These are phyloP conservation scores for Cokeromyces recurvatus DNA, from an alignment of 371 early-diverging fungal genomes.

Conservation along the genomic window DNA sequence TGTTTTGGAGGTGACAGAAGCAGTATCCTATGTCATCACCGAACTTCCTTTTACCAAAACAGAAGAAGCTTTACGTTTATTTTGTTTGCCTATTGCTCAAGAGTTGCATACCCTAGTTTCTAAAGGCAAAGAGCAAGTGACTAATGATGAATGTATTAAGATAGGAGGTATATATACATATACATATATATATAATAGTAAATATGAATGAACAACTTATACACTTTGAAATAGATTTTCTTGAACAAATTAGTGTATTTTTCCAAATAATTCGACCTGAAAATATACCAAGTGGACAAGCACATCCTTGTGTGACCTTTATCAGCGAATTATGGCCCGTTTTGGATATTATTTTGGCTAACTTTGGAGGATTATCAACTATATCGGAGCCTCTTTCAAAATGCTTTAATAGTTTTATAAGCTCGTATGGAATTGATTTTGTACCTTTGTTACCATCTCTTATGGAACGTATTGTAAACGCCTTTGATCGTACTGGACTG, in stretches of 20 bases:
- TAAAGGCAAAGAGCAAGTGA: constrained; percentile 24
- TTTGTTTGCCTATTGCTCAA: constrained; percentile 81
- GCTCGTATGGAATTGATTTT: constrained; percentile 59
- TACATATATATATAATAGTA: background rate
- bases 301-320: constrained; percentile 71
- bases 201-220: too few species aligned
- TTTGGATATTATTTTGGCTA: constrained; percentile 50
- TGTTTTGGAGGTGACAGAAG: constrained; percentile 79
- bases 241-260: constrained; percentile 54
- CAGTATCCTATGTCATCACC: constrained; percentile 82
- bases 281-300: constrained; percentile 37
- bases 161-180: constrained; percentile 37
- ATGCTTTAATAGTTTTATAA: constrained; percentile 60
- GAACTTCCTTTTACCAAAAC: constrained; percentile 64
- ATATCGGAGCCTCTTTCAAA: constrained; percentile 65
- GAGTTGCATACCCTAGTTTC: constrained; percentile 45
- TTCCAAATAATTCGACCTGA: constrained; percentile 52
- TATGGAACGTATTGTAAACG: constrained; percentile 48
- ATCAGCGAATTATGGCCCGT: constrained; percentile 81
- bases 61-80: constrained; percentile 67
- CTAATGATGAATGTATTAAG: constrained; percentile 27
- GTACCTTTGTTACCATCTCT: constrained; percentile 49
- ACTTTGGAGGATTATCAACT: constrained; percentile 46
- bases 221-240: constrained; percentile 36
- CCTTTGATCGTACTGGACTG: constrained; percentile 59